Evolutionary conservation across 257 asterid species (phyloP).

Genomic region (Pogostemon cablin): DNA sequence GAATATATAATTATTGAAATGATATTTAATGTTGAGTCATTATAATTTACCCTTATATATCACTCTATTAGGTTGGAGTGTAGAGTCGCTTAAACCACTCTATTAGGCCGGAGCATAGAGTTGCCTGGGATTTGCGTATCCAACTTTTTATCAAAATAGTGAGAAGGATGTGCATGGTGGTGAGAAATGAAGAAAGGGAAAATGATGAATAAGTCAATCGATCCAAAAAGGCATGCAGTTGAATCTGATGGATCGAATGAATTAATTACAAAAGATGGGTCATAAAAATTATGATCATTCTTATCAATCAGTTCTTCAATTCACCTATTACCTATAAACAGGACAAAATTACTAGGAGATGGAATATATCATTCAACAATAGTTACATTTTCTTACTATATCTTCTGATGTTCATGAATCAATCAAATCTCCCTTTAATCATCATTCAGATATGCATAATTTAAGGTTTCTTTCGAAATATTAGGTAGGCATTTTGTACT

Average conservation of each 20-base stretch:
- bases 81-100: no score
- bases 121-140: no score
- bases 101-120: no score
- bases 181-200: conserved; percentile 49
- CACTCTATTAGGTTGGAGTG: no score
- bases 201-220: conserved; percentile 60
- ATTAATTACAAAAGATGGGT: conserved; percentile 22
- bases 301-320: conserved; percentile 46
- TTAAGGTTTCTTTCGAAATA: no score
- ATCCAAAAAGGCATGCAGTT: not conserved
- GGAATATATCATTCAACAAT: not conserved
- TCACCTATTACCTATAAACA: conserved; percentile 29
- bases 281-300: conserved; percentile 47
- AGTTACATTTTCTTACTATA: conserved; percentile 17
- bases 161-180: not conserved
- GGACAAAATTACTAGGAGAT: conserved; percentile 19
- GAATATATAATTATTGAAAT: no score
- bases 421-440: no score
- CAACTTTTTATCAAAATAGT: no score
- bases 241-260: not conserved
- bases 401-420: not conserved
- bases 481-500: no score
- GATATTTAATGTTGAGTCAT: no score
- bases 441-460: no score
- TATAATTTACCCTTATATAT: no score